These are phyloP conservation scores for Dendrobium catenatum DNA, from an alignment of 106 monocot genomes.

Conservation along the genomic window DNA sequence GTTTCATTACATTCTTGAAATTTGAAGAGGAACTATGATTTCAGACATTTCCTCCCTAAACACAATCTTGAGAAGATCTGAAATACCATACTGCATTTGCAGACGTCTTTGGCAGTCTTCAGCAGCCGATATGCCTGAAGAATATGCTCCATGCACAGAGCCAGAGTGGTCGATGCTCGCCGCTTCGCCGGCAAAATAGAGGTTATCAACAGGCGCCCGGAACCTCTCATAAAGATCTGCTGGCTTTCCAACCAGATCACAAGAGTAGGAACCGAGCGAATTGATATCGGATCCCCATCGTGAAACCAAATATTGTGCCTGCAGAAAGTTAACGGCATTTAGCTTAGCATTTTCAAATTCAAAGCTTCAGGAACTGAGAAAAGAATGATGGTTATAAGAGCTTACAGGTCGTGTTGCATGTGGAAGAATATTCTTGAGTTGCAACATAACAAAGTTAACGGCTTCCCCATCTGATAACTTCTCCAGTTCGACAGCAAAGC, in stretches of 20 bases:
- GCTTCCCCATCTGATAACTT: conserved; percentile 74
- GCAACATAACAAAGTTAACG: conserved; percentile 57
- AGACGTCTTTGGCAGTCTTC: conserved; percentile 76
- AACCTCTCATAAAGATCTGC: conserved; percentile 78
- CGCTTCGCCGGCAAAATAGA: conserved; percentile 94
- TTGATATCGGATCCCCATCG: conserved; percentile 86
- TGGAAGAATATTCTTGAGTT: conserved; percentile 78
- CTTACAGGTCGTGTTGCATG: conserved; percentile 78
- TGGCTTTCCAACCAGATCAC: conserved; percentile 83
- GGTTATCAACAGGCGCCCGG: conserved; percentile 71
- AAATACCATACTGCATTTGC: conserved; percentile 38
- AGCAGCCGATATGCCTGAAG: conserved; percentile 73
- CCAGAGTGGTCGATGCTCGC: conserved; percentile 87
- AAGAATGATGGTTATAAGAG: background rate
- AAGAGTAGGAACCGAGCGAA: conserved; percentile 74
- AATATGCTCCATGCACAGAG: conserved; percentile 88
- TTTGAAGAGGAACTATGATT: conserved; percentile 80
- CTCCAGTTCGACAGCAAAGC: conserved; percentile 76
- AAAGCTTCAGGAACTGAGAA: background rate
- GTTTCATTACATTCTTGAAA: conserved; percentile 63
- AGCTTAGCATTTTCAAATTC: background rate
- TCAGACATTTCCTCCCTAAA: conserved; percentile 64
- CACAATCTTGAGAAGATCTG: conserved; percentile 48
- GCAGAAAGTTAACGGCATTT: background rate
- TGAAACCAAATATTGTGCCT: conserved; percentile 74